phyloP scores from a whole-genome alignment of 192 early-diverging fungal species.

The Entophlyctis helioformis region DNA sequence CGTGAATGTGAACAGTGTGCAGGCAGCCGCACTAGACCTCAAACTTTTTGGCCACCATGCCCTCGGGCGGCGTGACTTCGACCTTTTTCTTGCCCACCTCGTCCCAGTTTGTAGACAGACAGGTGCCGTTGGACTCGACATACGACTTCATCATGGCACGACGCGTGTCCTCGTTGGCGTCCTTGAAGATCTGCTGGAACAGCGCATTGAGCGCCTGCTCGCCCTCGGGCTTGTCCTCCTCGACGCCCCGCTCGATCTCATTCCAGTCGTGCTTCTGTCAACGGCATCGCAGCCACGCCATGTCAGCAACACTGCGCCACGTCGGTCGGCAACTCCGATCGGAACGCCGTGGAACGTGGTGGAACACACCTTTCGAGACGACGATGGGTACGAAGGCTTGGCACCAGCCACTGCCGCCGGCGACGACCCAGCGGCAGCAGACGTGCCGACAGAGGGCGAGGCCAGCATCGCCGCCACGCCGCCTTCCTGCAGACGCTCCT shows the following conservation, averaged over 20 bases:
- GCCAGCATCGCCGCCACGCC: neutral
- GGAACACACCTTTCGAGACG: constrained; percentile 23
- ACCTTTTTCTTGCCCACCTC: constrained; percentile 77
- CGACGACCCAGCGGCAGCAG: too few relatives aligned
- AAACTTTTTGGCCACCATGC: constrained; percentile 73
- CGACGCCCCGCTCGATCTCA: constrained; percentile 58
- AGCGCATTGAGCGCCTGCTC: constrained; percentile 82
- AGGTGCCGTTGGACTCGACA: constrained; percentile 88
- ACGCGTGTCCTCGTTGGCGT: constrained; percentile 75
- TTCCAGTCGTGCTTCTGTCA: constrained; percentile 69
- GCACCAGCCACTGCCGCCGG: constrained; percentile 29
- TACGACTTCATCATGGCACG: constrained; percentile 98
- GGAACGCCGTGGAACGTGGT: neutral
- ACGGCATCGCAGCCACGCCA: too few relatives aligned
- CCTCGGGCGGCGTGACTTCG: constrained; percentile 83
- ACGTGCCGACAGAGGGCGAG: constrained; percentile 11
- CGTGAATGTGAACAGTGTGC: too few relatives aligned
- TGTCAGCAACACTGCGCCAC: too few relatives aligned
- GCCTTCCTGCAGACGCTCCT: constrained; percentile 5
- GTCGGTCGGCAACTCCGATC: too few relatives aligned
- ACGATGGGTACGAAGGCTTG: constrained; percentile 31
- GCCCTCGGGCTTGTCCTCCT: constrained; percentile 75
- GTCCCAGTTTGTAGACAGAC: constrained; percentile 89
- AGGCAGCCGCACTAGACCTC: constrained; percentile 17
- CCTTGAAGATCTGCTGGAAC: constrained; percentile 87